A percentile compares a stretch with the other conserved stretches of the same genome.
These are phyloP conservation scores for Polyporus tsugae DNA, from an alignment of 1,284 basidiomycete species.

Conservation along the genomic window DNA sequence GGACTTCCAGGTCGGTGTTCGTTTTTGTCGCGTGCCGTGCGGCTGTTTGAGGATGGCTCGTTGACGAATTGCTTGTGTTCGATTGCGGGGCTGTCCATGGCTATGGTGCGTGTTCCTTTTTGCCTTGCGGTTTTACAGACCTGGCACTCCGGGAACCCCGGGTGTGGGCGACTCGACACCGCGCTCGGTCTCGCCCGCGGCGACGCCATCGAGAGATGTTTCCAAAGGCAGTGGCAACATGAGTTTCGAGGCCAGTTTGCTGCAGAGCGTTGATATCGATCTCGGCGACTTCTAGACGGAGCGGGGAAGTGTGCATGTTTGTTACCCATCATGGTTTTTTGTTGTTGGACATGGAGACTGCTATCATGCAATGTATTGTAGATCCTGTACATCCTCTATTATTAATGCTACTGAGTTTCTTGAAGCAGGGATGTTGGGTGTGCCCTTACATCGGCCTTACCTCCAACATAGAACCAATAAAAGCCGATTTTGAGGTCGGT, in stretches of 20 bases:
- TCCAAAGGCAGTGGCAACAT: constrained; percentile 43
- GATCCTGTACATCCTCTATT: constrained; percentile 6
- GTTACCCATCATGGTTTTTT: neutral
- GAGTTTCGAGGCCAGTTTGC: constrained; percentile 63
- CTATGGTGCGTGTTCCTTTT: constrained; percentile 1
- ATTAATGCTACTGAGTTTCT: neutral
- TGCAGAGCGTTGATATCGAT: constrained; percentile 78
- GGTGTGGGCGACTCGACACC: constrained; percentile 42
- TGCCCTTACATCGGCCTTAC: neutral
- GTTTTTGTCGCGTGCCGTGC: constrained; percentile 24
- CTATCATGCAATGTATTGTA: constrained; percentile 1
- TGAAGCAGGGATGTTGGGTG: neutral
- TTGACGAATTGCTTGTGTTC: constrained; percentile 17
- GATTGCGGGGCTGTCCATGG: neutral
- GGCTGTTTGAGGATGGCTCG: constrained; percentile 37
- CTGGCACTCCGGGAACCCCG: constrained; percentile 48
- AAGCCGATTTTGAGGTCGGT: too few species aligned
- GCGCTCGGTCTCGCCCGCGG: constrained; percentile 53
- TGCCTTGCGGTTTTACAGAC: neutral
- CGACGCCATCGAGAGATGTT: constrained; percentile 5
- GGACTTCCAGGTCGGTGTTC: constrained; percentile 39
- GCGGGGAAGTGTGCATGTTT: neutral
- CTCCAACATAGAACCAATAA: too few species aligned
- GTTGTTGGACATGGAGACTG: constrained; percentile 1
- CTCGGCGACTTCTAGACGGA: constrained; percentile 73